A percentile compares a stretch with the other conserved stretches of the same genome.
phyloP scores from a whole-genome alignment of 129 eudicot genomes.

The Scalesia atractyloides region DNA sequence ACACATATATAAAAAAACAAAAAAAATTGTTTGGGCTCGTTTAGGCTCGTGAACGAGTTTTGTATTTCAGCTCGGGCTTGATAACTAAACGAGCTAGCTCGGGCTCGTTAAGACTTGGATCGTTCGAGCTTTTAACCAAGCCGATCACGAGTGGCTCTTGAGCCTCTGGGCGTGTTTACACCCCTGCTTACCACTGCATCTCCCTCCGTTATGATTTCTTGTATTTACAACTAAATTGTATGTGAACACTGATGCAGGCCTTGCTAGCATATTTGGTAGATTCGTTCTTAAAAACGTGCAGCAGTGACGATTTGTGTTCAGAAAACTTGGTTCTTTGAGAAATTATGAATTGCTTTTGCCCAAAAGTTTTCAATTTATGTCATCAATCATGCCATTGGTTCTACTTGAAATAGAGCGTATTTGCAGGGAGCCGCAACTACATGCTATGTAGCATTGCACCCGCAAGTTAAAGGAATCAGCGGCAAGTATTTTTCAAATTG shows the following conservation, averaged over 20 bases:
- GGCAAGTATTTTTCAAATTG: slow-evolving; percentile 61
- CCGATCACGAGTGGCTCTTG: no score
- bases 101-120: no score
- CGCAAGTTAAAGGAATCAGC: slow-evolving; percentile 52
- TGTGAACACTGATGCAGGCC: slow-evolving; percentile 44
- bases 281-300: slow-evolving; percentile 53
- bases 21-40: no score
- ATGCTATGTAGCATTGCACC: slow-evolving; percentile 82
- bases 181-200: no score
- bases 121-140: no score
- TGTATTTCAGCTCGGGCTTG: no score
- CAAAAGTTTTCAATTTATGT: background rate
- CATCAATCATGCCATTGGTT: background rate
- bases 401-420: background rate
- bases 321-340: background rate
- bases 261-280: slow-evolving; percentile 46
- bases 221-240: background rate
- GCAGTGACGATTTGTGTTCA: slow-evolving; percentile 35
- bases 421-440: slow-evolving; percentile 81
- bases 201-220: no score
- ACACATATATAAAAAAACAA: no score
- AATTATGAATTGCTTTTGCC: background rate
- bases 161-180: no score
- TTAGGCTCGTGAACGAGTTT: no score
- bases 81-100: no score